Conservation (phyloP, 352 stramenopile genomes). For the Phytophthora macrochlamydospora region DNA sequence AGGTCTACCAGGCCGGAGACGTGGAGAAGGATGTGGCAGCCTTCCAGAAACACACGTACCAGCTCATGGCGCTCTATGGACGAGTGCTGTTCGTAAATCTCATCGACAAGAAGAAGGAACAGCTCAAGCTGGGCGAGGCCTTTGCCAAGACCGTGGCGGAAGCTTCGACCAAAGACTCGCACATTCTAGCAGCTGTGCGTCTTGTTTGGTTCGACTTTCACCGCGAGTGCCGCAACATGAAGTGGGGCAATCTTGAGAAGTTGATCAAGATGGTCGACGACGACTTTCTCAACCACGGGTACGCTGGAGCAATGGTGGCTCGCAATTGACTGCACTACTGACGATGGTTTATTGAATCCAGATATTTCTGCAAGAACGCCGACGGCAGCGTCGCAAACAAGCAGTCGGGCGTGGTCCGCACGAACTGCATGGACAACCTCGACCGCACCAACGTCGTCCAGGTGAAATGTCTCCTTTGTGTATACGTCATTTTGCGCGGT, state of each 20-base stretch:
- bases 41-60: slow-evolving; percentile 64
- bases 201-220: slow-evolving; percentile 98
- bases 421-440: slow-evolving; percentile 99
- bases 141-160: slow-evolving; percentile 83
- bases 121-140: slow-evolving; percentile 90
- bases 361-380: slow-evolving; percentile 62
- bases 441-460: slow-evolving; percentile 92
- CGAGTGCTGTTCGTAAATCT: slow-evolving; percentile 93
- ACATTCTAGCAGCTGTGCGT: slow-evolving; percentile 65
- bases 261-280: slow-evolving; percentile 90
- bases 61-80: slow-evolving; percentile 71
- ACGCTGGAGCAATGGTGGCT: slow-evolving; percentile 4
- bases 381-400: slow-evolving; percentile 55
- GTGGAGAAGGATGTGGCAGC: slow-evolving; percentile 52
- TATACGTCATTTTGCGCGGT: not conserved
- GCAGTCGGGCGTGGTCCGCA: slow-evolving; percentile 94
- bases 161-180: slow-evolving; percentile 57
- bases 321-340: too few species aligned
- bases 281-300: slow-evolving; percentile 77
- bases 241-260: slow-evolving; percentile 92
- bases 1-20: slow-evolving; percentile 68
- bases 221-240: slow-evolving; percentile 93
- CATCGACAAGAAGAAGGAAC: slow-evolving; percentile 95
- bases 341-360: slow-evolving; percentile 4
- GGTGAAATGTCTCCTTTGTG: slow-evolving; percentile 21